These are phyloP conservation scores for Chenopodium berlandieri DNA, from an alignment of 148 eudicot genomes.

Conservation along the genomic window DNA sequence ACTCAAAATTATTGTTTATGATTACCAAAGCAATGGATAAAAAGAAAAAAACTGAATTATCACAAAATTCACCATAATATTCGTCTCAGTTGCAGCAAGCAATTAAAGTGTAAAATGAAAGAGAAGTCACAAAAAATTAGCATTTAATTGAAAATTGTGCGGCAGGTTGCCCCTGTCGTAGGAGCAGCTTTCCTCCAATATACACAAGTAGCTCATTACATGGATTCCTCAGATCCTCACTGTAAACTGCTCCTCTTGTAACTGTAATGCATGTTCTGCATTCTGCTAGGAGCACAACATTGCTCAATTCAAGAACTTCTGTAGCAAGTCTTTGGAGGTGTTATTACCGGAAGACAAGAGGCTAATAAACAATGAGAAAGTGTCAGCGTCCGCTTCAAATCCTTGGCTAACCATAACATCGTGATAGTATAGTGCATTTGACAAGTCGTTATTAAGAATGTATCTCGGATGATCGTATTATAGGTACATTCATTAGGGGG, in stretches of 20 bases:
- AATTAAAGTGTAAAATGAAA: too few species aligned
- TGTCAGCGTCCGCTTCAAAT: background rate
- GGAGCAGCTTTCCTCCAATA: too few species aligned
- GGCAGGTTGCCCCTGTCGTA: too few species aligned
- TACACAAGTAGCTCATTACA: too few species aligned
- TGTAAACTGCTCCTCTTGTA: too few species aligned
- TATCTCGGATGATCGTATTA: conserved; percentile 7
- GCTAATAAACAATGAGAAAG: background rate
- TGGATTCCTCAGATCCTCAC: too few species aligned
- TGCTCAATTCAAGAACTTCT: background rate
- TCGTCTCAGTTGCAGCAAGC: background rate
- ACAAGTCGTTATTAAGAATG: background rate
- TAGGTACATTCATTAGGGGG: conserved; percentile 3
- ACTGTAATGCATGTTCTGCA: too few species aligned
- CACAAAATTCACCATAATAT: background rate
- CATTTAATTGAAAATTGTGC: too few species aligned
- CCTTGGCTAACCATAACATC: background rate
- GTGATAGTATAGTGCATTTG: background rate
- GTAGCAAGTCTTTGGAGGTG: background rate
- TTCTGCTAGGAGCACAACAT: too few species aligned
- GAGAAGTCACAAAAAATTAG: too few species aligned
- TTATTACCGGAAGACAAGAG: background rate
- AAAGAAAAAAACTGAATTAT: background rate
- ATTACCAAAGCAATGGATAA: too few species aligned
- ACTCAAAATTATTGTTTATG: too few species aligned